Base-by-base conservation (phyloP, 2,329 filamentous ascomycete species). In the Moelleriella libera region DNA sequence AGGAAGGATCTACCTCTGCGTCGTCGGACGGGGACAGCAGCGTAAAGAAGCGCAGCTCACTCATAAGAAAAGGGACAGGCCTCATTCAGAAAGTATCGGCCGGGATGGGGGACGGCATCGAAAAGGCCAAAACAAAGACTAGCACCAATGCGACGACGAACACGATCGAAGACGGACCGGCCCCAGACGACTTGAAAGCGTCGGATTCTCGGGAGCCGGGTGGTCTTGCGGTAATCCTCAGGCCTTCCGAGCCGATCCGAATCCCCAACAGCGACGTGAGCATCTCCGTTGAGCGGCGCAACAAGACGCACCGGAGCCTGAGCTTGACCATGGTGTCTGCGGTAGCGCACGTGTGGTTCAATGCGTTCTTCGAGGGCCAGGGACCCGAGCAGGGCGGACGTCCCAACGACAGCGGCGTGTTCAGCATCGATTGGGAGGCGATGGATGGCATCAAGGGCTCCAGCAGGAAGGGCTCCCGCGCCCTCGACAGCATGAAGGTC, bases 371-470 rank as follows among this genome's bases (percentile, higher is more conserved):
- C 57, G 92, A 97, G 66, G 88, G 89, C 43, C 69, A 77, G 21
- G 84, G 85, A 0, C 81, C 83, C 0, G 84, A 88, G 58, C 72
- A 80, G 41, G 63, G 68, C 30, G 86, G 85, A 29, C 67, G 71
- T 12, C 72, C 86, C 0, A 74, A 84, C 45, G 74, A 82, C 42
- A 85, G 75, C 8, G 90, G 76, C 9, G 68, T 79, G 3, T 80
- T 80, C 45, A 64, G 68, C 49, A 74, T 80, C 30, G 71, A 72
- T 1, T 80, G 76, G 76, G 75, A 78, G 40, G 70, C 71, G 47
- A 85, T 98, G 79, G 92, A 98, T 55, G 92, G 92, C 3, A 89
- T 98, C 63, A 96, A 96, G 62, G 92, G 92, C 1, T 89, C 84
- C 5, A 80, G 74, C 28, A 76, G 82, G 32, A 94, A 94, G 61